Evolutionary conservation across 495 filamentous ascomycete species (phyloP).

Genomic region (Staphylotrichum tortipilum): DNA sequence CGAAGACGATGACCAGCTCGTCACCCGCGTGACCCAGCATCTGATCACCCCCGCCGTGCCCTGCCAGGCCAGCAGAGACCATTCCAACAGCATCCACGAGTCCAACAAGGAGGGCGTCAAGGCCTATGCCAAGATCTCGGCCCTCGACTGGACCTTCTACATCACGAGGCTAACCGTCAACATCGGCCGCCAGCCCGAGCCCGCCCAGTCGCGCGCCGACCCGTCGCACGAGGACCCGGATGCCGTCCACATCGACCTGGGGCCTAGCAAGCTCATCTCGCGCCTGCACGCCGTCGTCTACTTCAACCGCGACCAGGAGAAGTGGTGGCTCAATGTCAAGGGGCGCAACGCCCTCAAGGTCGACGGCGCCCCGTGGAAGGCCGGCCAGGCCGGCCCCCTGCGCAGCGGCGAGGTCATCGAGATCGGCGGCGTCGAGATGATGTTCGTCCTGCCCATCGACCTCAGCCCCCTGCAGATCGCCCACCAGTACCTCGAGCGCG

Average conservation of each 20-base stretch:
- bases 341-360: constrained; percentile 85
- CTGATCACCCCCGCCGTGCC: constrained; percentile 48
- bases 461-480: constrained; percentile 51
- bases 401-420: constrained; percentile 82
- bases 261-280: constrained; percentile 87
- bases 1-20: constrained; percentile 51
- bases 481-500: constrained; percentile 43
- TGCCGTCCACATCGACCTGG: constrained; percentile 80
- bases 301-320: constrained; percentile 58
- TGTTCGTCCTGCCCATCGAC: constrained; percentile 78
- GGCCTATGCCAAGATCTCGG: constrained; percentile 90
- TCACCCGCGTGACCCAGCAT: constrained; percentile 64
- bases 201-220: constrained; percentile 25
- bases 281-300: constrained; percentile 78
- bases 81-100: constrained; percentile 63
- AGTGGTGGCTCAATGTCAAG: constrained; percentile 77
- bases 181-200: constrained; percentile 74
- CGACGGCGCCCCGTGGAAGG: constrained; percentile 59
- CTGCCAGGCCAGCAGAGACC: constrained; percentile 62
- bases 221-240: constrained; percentile 26
- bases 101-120: constrained; percentile 64
- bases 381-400: constrained; percentile 54
- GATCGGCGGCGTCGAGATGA: constrained; percentile 89
- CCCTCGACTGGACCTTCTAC: constrained; percentile 90
- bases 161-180: constrained; percentile 69